Percentiles rank a stretch among this genome's conserved stretches.
Evolutionary conservation across 768 basidiomycete genomes (phyloP).

Genomic region (Rhizopogon salebrosus): DNA sequence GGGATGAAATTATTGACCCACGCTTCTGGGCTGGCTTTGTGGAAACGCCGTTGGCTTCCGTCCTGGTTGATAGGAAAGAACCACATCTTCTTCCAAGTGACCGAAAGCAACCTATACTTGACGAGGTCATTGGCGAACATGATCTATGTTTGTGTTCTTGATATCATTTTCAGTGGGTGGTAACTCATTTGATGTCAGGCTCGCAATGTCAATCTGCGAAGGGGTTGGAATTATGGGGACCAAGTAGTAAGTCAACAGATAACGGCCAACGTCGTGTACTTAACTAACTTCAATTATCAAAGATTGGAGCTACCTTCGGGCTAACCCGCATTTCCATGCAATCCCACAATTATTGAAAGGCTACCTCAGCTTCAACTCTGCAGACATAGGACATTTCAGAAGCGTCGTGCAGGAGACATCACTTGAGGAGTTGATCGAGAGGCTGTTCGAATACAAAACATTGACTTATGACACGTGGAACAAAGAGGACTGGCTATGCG

Average conservation of each 20-base stretch:
- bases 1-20: neutral
- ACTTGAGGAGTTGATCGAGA: constrained; percentile 8
- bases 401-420: constrained; percentile 4
- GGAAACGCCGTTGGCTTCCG: neutral
- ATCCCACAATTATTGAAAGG: constrained; percentile 3
- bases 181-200: constrained; percentile 4
- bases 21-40: neutral
- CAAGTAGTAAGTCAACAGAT: constrained; percentile 19
- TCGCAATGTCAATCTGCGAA: constrained; percentile 10
- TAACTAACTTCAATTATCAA: neutral
- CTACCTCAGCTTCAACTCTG: constrained; percentile 1
- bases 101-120: constrained; percentile 14
- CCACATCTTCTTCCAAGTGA: neutral
- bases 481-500: constrained; percentile 27
- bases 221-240: constrained; percentile 16
- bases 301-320: constrained; percentile 14
- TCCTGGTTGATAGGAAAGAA: neutral
- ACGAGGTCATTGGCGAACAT: constrained; percentile 9
- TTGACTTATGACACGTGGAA: constrained; percentile 20
- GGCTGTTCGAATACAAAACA: constrained; percentile 13
- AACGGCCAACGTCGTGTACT: neutral
- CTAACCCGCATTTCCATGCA: neutral
- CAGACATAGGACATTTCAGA: constrained; percentile 3
- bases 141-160: constrained; percentile 14
- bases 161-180: neutral